Evolutionary conservation across 140 eudicot genomes (phyloP).

Genomic region (Erigeron philadelphicus): DNA sequence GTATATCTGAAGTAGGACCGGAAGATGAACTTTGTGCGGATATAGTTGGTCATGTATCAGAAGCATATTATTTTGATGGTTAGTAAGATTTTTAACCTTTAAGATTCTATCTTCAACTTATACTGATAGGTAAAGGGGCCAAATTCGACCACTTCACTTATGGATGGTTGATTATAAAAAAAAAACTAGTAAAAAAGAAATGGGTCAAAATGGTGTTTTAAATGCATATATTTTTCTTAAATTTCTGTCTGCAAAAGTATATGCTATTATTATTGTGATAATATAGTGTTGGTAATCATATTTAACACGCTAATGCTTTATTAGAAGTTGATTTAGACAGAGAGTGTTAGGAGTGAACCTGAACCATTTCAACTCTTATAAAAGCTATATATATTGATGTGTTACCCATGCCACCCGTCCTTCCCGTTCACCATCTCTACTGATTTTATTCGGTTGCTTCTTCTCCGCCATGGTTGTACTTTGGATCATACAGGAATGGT

Average conservation of each 20-base stretch:
- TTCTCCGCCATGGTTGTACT: conserved; percentile 11
- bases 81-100: conserved; percentile 20
- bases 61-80: conserved; percentile 75
- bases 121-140: neutral
- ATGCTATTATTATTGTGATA: neutral
- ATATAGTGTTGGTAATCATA: neutral
- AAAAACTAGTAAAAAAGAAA: neutral
- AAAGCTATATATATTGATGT: neutral
- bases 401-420: neutral
- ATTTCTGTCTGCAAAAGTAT: too few relatives aligned
- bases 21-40: conserved; percentile 53
- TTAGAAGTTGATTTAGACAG: neutral
- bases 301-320: neutral
- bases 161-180: neutral
- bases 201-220: neutral
- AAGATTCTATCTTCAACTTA: neutral
- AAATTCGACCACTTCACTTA: neutral
- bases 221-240: neutral
- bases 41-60: conserved; percentile 57
- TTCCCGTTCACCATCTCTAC: neutral
- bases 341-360: neutral
- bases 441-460: conserved; percentile 3
- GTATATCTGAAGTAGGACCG: conserved; percentile 22
- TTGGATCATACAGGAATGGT: conserved; percentile 61
- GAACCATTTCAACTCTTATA: neutral